These are phyloP conservation scores for Epicoccum nigrum DNA, from an alignment of 2,329 filamentous ascomycete genomes.

Conservation along the genomic window DNA sequence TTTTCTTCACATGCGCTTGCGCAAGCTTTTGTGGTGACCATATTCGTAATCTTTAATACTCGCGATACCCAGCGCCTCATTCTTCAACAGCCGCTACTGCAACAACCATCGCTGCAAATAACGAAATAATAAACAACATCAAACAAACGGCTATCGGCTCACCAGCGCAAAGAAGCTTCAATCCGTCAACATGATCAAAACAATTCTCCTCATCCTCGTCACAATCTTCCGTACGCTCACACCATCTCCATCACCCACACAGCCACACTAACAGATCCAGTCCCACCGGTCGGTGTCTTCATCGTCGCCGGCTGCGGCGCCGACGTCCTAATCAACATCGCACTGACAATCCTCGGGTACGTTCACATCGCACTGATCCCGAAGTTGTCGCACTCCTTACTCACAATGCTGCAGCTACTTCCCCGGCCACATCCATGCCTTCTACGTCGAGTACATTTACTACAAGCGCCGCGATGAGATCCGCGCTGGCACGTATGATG, in stretches of 20 bases:
- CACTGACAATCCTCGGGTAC: slow-evolving; percentile 54
- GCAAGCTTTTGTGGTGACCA: neutral
- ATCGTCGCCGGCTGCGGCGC: slow-evolving; percentile 57
- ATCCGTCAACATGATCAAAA: slow-evolving; percentile 28
- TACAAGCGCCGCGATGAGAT: slow-evolving; percentile 73
- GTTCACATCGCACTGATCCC: neutral
- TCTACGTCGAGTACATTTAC: slow-evolving; percentile 84
- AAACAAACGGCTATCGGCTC: too few relatives aligned
- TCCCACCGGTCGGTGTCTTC: slow-evolving; percentile 58
- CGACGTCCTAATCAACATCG: slow-evolving; percentile 57
- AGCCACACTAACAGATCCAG: slow-evolving; percentile 28
- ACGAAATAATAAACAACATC: neutral
- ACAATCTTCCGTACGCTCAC: slow-evolving; percentile 51
- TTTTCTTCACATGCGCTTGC: neutral
- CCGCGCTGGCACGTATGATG: slow-evolving; percentile 61
- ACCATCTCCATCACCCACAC: neutral
- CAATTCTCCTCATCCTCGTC: slow-evolving; percentile 52
- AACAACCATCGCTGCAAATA: neutral
- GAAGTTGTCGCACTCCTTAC: neutral
- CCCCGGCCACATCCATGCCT: slow-evolving; percentile 78
- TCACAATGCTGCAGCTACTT: slow-evolving; percentile 60
- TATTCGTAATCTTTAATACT: neutral
- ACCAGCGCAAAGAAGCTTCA: neutral
- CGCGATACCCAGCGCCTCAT: neutral
- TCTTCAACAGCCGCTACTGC: neutral